phyloP scores from a whole-genome alignment of 495 filamentous ascomycete genomes.

The Penicillium atrosanguineum region DNA sequence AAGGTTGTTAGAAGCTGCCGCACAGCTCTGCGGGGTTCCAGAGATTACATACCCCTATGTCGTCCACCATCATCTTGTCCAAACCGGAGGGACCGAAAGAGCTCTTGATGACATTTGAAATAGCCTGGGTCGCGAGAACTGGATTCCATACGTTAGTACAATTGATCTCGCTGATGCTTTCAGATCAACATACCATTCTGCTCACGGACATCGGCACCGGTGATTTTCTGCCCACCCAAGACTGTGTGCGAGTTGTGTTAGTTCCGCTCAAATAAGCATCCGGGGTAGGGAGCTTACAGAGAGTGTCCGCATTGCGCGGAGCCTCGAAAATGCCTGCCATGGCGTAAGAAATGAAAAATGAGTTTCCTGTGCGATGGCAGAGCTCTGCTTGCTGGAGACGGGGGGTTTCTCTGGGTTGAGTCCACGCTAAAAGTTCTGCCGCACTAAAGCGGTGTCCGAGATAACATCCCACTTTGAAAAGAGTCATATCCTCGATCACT shows the following conservation, averaged over 20 bases:
- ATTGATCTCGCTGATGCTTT: slow-evolving; percentile 3
- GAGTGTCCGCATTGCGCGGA: slow-evolving; percentile 78
- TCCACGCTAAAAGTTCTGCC: slow-evolving; percentile 49
- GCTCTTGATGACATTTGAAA: slow-evolving; percentile 97
- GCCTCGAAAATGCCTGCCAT: slow-evolving; percentile 93
- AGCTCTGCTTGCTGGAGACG: slow-evolving; percentile 32
- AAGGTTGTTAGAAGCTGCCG: slow-evolving; percentile 24
- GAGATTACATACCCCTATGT: slow-evolving; percentile 74
- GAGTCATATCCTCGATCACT: slow-evolving; percentile 11
- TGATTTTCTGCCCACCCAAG: slow-evolving; percentile 92
- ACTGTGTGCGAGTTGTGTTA: slow-evolving; percentile 53
- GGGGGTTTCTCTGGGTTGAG: slow-evolving; percentile 28
- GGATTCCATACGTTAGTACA: slow-evolving; percentile 10
- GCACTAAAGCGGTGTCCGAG: slow-evolving; percentile 35
- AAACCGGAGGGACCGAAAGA: slow-evolving; percentile 96
- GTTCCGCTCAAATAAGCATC: slow-evolving; percentile 8
- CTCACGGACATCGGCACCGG: slow-evolving; percentile 90
- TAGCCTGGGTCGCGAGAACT: slow-evolving; percentile 95
- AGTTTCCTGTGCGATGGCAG: slow-evolving; percentile 29
- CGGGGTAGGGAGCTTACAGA: slow-evolving; percentile 55
- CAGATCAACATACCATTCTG: slow-evolving; percentile 71
- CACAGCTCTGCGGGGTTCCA: slow-evolving; percentile 28
- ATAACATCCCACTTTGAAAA: slow-evolving; percentile 48
- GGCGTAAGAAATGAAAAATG: slow-evolving; percentile 23
- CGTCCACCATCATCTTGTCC: slow-evolving; percentile 99